Evolutionary conservation across 768 basidiomycete genomes (phyloP).

Genomic region (Gloeopeniophorella convolvens): DNA sequence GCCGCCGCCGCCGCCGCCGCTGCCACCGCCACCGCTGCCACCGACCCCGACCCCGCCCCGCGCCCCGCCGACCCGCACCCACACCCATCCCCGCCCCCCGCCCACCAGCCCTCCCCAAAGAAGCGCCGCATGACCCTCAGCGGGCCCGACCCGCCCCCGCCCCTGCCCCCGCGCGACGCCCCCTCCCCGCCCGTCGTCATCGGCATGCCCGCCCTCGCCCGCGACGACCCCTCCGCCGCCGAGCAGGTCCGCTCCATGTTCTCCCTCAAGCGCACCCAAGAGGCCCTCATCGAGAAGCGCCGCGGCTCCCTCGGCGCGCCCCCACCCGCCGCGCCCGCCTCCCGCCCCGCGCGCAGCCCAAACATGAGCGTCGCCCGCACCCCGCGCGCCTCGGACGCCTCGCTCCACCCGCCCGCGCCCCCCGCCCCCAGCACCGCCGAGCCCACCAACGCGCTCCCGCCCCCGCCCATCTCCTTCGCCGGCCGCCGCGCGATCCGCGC

Average conservation of each 20-base stretch:
- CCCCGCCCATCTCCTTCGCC: constrained; percentile 73
- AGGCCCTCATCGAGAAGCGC: constrained; percentile 63
- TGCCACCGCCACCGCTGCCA: too few relatives aligned
- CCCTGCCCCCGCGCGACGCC: too few relatives aligned
- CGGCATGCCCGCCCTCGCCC: constrained; percentile 45
- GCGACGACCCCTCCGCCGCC: constrained; percentile 51
- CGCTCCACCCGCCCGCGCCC: constrained; percentile 30
- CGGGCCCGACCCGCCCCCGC: too few relatives aligned
- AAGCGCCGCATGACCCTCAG: constrained; percentile 68
- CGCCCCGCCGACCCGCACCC: constrained; percentile 23
- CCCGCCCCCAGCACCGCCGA: constrained; percentile 22
- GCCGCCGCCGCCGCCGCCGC: too few relatives aligned
- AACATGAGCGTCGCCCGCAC: constrained; percentile 23
- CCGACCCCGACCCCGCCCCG: constrained; percentile 4
- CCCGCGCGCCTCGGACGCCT: constrained; percentile 20
- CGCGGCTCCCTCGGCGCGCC: constrained; percentile 49
- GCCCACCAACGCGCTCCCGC: constrained; percentile 44
- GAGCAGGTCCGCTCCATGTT: constrained; percentile 61
- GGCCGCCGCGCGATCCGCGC: constrained; percentile 62
- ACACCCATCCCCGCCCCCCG: constrained; percentile 12
- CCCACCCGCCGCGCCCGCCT: background rate
- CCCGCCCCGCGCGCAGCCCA: constrained; percentile 22
- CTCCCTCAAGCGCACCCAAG: constrained; percentile 62
- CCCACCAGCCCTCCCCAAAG: constrained; percentile 34
- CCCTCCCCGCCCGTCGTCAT: constrained; percentile 64